phyloP scores from a whole-genome alignment of 257 asterid species.

The Oldenlandia corymbosa region DNA sequence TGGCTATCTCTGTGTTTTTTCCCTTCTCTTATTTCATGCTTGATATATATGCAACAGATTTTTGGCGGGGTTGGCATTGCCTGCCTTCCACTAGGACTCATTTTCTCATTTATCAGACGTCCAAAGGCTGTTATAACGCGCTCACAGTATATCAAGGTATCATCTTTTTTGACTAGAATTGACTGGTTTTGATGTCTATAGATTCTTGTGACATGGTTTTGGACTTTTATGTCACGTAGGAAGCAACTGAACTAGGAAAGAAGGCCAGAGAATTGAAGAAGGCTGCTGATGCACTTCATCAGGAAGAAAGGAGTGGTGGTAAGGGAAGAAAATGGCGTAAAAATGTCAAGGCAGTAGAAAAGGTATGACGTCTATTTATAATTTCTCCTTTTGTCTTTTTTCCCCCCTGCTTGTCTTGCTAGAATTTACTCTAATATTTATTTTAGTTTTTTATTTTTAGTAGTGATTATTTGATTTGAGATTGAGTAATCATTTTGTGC shows the following conservation, averaged over 20 bases:
- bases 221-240: conserved; percentile 38
- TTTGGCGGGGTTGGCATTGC: conserved; percentile 99
- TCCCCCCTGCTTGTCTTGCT: background rate
- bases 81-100: conserved; percentile 91
- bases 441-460: background rate
- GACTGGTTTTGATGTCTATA: background rate
- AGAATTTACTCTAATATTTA: background rate
- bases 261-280: conserved; percentile 88
- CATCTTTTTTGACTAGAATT: background rate
- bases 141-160: conserved; percentile 96
- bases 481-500: too few species aligned
- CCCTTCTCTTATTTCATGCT: conserved; percentile 15
- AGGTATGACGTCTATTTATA: conserved; percentile 38
- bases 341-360: conserved; percentile 90
- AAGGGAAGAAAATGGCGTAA: conserved; percentile 99
- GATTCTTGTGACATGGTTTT: conserved; percentile 20
- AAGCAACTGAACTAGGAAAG: conserved; percentile 94
- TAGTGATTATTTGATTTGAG: background rate
- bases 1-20: background rate
- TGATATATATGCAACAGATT: conserved; percentile 45
- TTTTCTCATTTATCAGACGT: conserved; percentile 87
- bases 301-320: conserved; percentile 84
- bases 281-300: conserved; percentile 94
- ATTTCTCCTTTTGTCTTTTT: background rate
- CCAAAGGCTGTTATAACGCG: conserved; percentile 99